Evolutionary conservation across 192 early-diverging fungal genomes (phyloP), one percentile per base, ranked within the genome.

Genomic region (Umbelopsis sp.): DNA sequence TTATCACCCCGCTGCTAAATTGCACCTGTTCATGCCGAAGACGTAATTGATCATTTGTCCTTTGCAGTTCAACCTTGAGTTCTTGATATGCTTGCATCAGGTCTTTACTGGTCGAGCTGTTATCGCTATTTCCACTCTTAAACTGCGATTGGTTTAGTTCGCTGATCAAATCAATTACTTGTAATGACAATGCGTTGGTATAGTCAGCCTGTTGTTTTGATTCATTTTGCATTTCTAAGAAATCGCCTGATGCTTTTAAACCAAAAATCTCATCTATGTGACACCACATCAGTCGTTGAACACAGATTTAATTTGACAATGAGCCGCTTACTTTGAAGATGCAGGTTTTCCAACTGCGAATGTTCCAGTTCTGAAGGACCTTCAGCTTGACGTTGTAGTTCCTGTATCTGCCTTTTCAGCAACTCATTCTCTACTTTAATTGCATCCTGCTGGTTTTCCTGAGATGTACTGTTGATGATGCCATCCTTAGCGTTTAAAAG

Each of bases 21-120:
- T 61, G 55, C 25, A 61, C 55, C 33, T 61, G 55, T 16, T 61
- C 55, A n/a, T 61, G 55, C 10, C 55, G 55, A 35, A 61, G 55
- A 25, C 55, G 55, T 13, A 61, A 30, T 1, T 35, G 12, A 12
- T 61, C 55, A n/a, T 61, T 33, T 18, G 55, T 30, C 33, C 25
- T 61, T 61, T 61, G 55, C 2, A 61, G 8, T 30, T 61, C 55
- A 27, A 61, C 25, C 25, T 61, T 61, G 2, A 30, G 27, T 0
- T 61, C 55, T 61, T 61, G 55, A 16, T 61, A 61, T 61, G 27
- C 33, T n/a, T 61, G 27, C 27, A 61, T 61, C 27, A 61, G 33
- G 2, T 25, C 8, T 25, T 35, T 61, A 61, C 13, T 61, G 3
- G 30, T 13, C 18, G 55, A n/a, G 8, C 16, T 15, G 18, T 61